Conservation (phyloP, 345 rosid species). For the Psidium friedrichsthalianum region DNA sequence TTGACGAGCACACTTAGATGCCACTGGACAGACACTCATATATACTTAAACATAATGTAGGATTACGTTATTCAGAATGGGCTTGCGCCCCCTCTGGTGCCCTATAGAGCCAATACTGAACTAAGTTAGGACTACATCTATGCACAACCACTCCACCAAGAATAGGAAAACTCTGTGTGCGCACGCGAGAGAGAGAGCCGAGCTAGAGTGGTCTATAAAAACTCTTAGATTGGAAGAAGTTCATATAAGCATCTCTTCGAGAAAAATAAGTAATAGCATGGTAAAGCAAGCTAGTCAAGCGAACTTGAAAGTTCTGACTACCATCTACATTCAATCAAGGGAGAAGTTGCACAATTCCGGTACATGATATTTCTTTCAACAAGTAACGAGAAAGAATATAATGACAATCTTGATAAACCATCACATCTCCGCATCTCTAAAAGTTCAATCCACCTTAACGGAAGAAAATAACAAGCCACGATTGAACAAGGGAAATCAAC, state of each 20-base stretch:
- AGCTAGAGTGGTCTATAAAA: not conserved
- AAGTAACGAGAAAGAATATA: not conserved
- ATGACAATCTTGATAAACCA: not conserved
- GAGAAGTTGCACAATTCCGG: not conserved
- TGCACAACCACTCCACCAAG: not conserved
- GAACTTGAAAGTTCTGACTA: not conserved
- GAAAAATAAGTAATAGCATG: not conserved
- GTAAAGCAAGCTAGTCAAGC: not conserved
- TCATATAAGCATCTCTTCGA: not conserved
- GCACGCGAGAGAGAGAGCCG: fast-evolving
- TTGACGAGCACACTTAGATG: not conserved
- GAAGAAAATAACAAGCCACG: not conserved
- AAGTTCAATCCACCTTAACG: not conserved
- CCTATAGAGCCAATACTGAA: not conserved
- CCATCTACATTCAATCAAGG: not conserved
- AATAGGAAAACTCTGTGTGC: not conserved
- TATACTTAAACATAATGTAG: not conserved
- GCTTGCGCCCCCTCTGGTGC: not conserved
- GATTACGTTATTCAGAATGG: not conserved
- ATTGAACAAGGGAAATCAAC: not conserved
- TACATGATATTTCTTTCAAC: not conserved
- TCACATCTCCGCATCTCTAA: not conserved
- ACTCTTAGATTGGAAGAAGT: not conserved
- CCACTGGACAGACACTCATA: not conserved
- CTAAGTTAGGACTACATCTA: not conserved